Base-by-base conservation (phyloP, 2,329 filamentous ascomycete genomes). In the Claviceps maximensis region DNA sequence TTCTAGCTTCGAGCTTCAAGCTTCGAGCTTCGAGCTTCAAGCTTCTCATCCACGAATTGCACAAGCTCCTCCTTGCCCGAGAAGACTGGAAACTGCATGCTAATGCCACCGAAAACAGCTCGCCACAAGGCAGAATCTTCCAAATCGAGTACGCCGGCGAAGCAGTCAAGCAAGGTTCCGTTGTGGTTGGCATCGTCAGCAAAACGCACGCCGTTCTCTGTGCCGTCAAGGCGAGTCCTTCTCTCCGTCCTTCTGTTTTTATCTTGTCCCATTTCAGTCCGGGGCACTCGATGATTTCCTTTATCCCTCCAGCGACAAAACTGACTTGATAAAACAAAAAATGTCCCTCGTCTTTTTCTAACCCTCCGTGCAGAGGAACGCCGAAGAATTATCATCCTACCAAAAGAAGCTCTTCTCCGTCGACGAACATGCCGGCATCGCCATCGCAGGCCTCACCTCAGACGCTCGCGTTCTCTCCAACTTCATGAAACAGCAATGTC, bases 401-500 rank as follows among this genome's bases (percentile, higher is more conserved):
- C 93, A 98, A 76, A 96, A 96, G 81, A 98, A 98, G 78, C 84
- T 98, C 68, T 96, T 98, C 72, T 82, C 85, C 63, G 85, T 98
- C 73, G 93, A 98, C 72, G 87, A 91, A 64, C 93, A 98, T 72
- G 85, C 93, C 63, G 93, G 90, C 61, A 84, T 98, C 65, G 89
- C 91, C 64, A 94, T 98, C 64, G 93, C 93, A 61, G 93, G 93
- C 63, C 87, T 98, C 57, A 93, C 93, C 60, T 96, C 91, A 55
- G 93, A 98, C 72, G 93, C 91, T 67, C 93, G 93, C 66, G 93
- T 98, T 63, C 89, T 98, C 63, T 96, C 90, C 78, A 98, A 98
- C 82, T 98, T 96, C 78, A 97, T 98, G 91, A 97, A 96, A 78
- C 89, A 95, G 74, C 93, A 97, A 75, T 95, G 89, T 58, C 88